Conservation (phyloP, 257 asterid species). For the Fraxinus pennsylvanica region DNA sequence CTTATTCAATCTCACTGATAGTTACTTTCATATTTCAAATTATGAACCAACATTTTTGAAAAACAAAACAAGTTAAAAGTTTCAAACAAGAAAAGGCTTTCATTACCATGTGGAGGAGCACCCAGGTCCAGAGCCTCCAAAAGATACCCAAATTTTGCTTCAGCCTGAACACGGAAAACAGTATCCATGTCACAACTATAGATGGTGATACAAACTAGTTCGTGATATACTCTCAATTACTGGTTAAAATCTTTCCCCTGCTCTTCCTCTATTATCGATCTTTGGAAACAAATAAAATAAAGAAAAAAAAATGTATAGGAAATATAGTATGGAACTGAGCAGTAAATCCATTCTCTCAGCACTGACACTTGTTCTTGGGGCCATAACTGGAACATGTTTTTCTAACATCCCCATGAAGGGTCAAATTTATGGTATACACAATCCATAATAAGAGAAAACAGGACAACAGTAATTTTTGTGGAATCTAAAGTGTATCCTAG, state of each 20-base stretch:
- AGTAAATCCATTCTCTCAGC: neutral
- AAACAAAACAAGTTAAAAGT: neutral
- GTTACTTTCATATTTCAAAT: neutral
- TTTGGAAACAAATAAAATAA: neutral
- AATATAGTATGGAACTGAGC: neutral
- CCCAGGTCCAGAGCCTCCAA: slow-evolving; percentile 99
- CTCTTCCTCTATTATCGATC: neutral
- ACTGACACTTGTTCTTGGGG: neutral
- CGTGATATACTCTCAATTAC: neutral
- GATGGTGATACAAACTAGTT: neutral
- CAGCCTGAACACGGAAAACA: slow-evolving; percentile 58
- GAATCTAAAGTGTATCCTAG: neutral
- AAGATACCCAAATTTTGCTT: slow-evolving; percentile 89
- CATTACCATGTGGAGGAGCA: slow-evolving; percentile 97
- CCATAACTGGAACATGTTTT: neutral
- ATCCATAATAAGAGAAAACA: neutral
- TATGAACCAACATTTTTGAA: neutral
- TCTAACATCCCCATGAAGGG: slow-evolving; percentile 4
- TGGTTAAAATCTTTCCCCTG: neutral
- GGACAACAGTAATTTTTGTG: slow-evolving; percentile 1
- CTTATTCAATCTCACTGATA: no score
- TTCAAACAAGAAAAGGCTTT: neutral
- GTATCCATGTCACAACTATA: neutral
- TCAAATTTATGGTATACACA: neutral
- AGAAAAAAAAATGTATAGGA: neutral